Evolutionary conservation across 768 basidiomycete species (phyloP).

Genomic region (Pleurotus giganteus): DNA sequence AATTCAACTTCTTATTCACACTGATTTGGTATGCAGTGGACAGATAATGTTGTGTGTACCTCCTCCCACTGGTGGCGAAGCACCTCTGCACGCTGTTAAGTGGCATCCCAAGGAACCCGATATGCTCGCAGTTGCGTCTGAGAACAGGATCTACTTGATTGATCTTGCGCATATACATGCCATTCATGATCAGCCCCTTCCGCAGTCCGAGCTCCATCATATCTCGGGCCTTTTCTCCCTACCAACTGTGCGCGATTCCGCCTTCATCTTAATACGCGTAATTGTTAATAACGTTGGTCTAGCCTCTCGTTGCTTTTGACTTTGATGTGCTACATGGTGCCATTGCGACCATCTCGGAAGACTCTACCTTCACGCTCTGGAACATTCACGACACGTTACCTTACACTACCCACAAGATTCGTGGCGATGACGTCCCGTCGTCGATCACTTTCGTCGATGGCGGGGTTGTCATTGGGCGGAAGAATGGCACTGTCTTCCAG

Average conservation of each 20-base stretch:
- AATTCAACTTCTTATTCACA: slow-evolving; percentile 1
- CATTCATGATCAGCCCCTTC: slow-evolving; percentile 63
- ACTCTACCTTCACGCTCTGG: slow-evolving; percentile 81
- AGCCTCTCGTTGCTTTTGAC: slow-evolving; percentile 83
- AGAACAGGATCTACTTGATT: slow-evolving; percentile 71
- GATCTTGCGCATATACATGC: slow-evolving; percentile 49
- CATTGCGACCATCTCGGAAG: slow-evolving; percentile 78
- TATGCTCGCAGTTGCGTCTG: slow-evolving; percentile 80
- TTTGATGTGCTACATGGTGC: slow-evolving; percentile 78
- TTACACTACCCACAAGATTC: slow-evolving; percentile 73
- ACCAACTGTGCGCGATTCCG: slow-evolving; percentile 54
- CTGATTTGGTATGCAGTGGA: slow-evolving; percentile 43
- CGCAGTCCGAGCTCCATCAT: slow-evolving; percentile 66
- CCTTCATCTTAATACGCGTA: background rate
- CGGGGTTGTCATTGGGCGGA: slow-evolving; percentile 82
- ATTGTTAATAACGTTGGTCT: slow-evolving; percentile 8
- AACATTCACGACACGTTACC: slow-evolving; percentile 74
- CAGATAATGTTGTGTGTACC: slow-evolving; percentile 66
- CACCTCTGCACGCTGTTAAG: slow-evolving; percentile 71
- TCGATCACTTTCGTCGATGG: slow-evolving; percentile 84
- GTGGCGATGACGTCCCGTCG: slow-evolving; percentile 78
- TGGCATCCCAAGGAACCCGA: slow-evolving; percentile 86
- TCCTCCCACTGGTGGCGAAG: slow-evolving; percentile 57
- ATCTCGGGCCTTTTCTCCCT: slow-evolving; percentile 68
- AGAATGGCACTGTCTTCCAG: slow-evolving; percentile 83